Conservation (phyloP, 2,329 filamentous ascomycete species). For the Colletotrichum echinochloae region DNA sequence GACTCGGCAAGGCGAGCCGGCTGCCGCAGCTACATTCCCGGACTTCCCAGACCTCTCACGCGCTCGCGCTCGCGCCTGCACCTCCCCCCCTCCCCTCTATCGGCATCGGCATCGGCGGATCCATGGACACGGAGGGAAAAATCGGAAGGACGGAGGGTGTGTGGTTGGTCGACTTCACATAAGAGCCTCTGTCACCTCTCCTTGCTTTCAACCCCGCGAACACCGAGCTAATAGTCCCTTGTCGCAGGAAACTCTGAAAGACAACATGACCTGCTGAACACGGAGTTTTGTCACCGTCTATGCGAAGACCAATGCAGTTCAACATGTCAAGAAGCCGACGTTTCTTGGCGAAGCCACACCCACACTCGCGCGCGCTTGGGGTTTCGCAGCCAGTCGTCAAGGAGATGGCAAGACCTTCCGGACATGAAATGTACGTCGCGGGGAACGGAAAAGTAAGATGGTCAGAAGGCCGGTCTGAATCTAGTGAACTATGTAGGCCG, state of each 20-base stretch:
- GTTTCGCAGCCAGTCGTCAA: neutral
- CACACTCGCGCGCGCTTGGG: too few relatives aligned
- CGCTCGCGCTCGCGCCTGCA: too few relatives aligned
- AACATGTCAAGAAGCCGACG: neutral
- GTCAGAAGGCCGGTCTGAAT: neutral
- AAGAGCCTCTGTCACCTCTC: neutral
- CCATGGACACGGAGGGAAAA: neutral
- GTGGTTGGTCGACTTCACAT: neutral
- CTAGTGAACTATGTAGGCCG: neutral
- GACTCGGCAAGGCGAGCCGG: neutral
- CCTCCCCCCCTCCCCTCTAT: neutral
- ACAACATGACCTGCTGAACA: neutral
- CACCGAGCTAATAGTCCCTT: neutral
- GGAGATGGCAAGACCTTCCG: conserved; percentile 21
- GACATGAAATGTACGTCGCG: conserved; percentile 6
- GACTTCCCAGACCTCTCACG: too few relatives aligned
- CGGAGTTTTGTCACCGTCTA: neutral
- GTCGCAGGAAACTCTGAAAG: neutral
- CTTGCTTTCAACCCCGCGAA: neutral
- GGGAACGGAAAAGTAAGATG: neutral
- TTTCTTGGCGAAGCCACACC: neutral
- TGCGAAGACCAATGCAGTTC: neutral
- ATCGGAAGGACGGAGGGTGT: neutral
- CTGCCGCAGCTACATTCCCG: neutral
- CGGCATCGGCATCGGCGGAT: conserved; percentile 20